Percentiles rank a stretch among this genome's conserved stretches.
Evolutionary conservation across 2,329 filamentous ascomycete genomes (phyloP).

Genomic region (Cladosporium cucumerinum): DNA sequence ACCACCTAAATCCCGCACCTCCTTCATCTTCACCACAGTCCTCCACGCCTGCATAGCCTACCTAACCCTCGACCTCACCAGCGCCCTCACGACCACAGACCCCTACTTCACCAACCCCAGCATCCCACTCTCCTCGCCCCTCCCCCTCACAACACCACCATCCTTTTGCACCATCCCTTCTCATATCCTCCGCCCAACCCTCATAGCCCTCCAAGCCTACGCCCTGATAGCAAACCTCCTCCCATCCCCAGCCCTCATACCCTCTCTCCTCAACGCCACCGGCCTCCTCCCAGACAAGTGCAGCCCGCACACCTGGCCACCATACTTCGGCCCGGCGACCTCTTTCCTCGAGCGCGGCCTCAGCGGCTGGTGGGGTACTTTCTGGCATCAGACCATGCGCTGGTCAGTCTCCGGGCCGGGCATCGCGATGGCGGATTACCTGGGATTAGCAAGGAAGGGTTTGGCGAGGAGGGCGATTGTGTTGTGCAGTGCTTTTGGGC

Average conservation of each 20-base stretch:
- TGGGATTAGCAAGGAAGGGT: slow-evolving; percentile 18
- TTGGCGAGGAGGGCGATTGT: slow-evolving; percentile 25
- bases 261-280: slow-evolving; percentile 23
- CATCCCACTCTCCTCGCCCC: slow-evolving; percentile 20
- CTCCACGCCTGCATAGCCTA: slow-evolving; percentile 24
- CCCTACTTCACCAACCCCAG: slow-evolving; percentile 25
- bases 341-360: slow-evolving; percentile 25
- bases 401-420: slow-evolving; percentile 26
- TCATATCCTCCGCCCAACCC: slow-evolving; percentile 22
- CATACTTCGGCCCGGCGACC: slow-evolving; percentile 29
- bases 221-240: slow-evolving; percentile 28
- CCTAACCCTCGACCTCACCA: slow-evolving; percentile 27
- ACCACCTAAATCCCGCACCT: slow-evolving; percentile 12
- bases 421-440: slow-evolving; percentile 22
- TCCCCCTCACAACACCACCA: slow-evolving; percentile 13
- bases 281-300: slow-evolving; percentile 21
- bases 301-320: slow-evolving; percentile 30
- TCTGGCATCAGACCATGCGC: slow-evolving; percentile 35
- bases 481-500: slow-evolving; percentile 25
- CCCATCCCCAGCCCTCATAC: slow-evolving; percentile 24
- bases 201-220: slow-evolving; percentile 28
- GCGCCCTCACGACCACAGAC: slow-evolving; percentile 25
- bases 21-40: slow-evolving; percentile 22
- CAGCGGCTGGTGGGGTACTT: slow-evolving; percentile 31
- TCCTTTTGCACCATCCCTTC: slow-evolving; percentile 17